These are phyloP conservation scores for Hyaloscypha bicolor DNA, from an alignment of 495 filamentous ascomycete species.

Conservation along the genomic window DNA sequence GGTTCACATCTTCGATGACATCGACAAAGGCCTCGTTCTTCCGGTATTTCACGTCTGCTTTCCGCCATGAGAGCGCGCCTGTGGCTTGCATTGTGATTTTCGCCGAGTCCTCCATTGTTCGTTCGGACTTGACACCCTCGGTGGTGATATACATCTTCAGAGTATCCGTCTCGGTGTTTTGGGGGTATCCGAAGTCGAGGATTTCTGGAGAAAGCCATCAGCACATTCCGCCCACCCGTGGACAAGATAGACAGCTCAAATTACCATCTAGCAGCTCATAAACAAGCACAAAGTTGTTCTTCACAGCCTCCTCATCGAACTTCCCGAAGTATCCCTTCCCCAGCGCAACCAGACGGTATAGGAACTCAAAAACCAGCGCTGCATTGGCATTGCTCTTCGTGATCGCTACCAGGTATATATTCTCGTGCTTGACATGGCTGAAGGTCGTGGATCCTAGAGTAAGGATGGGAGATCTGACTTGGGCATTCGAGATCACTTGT, in stretches of 20 bases:
- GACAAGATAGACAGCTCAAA: slow-evolving; percentile 25
- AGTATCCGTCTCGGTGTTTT: slow-evolving; percentile 98
- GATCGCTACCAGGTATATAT: slow-evolving; percentile 97
- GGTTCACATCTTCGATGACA: slow-evolving; percentile 98
- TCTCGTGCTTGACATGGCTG: slow-evolving; percentile 99
- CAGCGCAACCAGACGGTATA: slow-evolving; percentile 87
- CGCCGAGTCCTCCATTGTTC: slow-evolving; percentile 88
- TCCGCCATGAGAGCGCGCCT: slow-evolving; percentile 93
- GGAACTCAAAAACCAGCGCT: slow-evolving; percentile 96
- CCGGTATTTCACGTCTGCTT: slow-evolving; percentile 96
- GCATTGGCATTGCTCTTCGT: slow-evolving; percentile 99
- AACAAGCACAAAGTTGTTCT: slow-evolving; percentile 99
- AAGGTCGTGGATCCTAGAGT: slow-evolving; percentile 98
- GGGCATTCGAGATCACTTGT: slow-evolving; percentile 97
- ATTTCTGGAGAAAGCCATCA: slow-evolving; percentile 66
- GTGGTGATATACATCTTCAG: slow-evolving; percentile 99
- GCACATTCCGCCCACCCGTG: background rate
- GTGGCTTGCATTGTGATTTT: slow-evolving; percentile 99
- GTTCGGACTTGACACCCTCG: slow-evolving; percentile 96
- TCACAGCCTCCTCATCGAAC: slow-evolving; percentile 98
- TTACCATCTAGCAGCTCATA: slow-evolving; percentile 96
- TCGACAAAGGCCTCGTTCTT: slow-evolving; percentile 99
- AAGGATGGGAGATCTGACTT: slow-evolving; percentile 96
- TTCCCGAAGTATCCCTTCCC: slow-evolving; percentile 98
- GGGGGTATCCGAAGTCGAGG: slow-evolving; percentile 98